phyloP scores from a whole-genome alignment of 495 filamentous ascomycete genomes.

The Venustampulla echinocandica region DNA sequence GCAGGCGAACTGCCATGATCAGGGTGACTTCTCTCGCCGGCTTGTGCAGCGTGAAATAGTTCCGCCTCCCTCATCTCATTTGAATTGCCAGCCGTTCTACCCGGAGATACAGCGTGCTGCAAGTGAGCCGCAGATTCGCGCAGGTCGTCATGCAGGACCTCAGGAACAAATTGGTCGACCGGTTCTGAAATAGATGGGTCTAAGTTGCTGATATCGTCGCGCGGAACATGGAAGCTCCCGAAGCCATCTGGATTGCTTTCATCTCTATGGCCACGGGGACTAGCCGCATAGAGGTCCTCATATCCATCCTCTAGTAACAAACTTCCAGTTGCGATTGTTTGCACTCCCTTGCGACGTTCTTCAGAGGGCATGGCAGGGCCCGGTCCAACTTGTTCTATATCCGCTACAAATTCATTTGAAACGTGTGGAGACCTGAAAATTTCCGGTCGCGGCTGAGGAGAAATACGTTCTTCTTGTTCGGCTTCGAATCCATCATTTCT shows the following conservation, averaged over 20 bases:
- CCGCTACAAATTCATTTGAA: too few relatives aligned
- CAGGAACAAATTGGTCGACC: background rate
- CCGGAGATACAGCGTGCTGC: too few relatives aligned
- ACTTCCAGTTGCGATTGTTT: background rate
- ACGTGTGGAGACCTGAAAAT: too few relatives aligned
- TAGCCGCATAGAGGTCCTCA: conserved; percentile 11
- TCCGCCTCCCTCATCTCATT: background rate
- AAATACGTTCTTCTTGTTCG: too few relatives aligned
- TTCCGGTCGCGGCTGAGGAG: too few relatives aligned
- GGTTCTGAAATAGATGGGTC: background rate
- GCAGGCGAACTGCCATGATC: background rate
- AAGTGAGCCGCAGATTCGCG: background rate
- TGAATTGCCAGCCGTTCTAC: background rate
- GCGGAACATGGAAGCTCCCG: background rate
- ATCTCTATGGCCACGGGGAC: background rate
- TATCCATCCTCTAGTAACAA: background rate
- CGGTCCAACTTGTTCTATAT: too few relatives aligned
- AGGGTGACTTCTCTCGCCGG: background rate
- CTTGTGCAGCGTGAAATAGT: background rate
- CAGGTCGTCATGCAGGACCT: background rate
- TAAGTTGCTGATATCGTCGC: background rate
- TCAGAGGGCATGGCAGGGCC: too few relatives aligned
- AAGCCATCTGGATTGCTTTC: background rate
- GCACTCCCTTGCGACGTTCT: too few relatives aligned
- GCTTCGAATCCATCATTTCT: too few relatives aligned